Conservation (phyloP, 805 yeast species). For the Phaffomyces thermotolerans region DNA sequence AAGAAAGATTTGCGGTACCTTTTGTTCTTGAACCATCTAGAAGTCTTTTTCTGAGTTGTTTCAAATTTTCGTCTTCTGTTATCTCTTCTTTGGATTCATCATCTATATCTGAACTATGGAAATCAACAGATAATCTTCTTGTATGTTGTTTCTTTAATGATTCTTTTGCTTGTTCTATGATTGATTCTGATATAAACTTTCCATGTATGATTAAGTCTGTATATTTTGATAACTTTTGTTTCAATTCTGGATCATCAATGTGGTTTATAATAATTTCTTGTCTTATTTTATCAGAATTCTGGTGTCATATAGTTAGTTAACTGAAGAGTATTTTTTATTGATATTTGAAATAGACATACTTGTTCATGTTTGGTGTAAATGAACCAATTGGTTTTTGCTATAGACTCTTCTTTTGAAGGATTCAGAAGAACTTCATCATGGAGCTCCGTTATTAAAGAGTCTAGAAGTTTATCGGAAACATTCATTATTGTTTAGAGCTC, state of each 20-base stretch:
- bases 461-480: background rate
- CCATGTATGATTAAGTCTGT: slow-evolving; percentile 9
- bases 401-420: slow-evolving; percentile 1
- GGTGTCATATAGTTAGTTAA: background rate
- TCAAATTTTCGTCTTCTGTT: slow-evolving; percentile 24
- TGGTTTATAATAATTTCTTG: background rate
- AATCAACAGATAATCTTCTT: slow-evolving; percentile 19
- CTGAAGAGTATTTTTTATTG: too few species aligned
- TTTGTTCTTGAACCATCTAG: slow-evolving; percentile 17
- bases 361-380: slow-evolving; percentile 9
- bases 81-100: slow-evolving; percentile 3
- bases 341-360: too few species aligned
- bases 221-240: background rate
- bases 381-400: slow-evolving; percentile 8
- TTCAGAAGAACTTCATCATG: slow-evolving; percentile 1
- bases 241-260: background rate
- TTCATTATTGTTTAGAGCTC: too few species aligned
- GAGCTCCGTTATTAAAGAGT: background rate
- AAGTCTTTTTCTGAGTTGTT: slow-evolving; percentile 27
- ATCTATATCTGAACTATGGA: slow-evolving; percentile 7
- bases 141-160: slow-evolving; percentile 2
- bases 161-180: slow-evolving; percentile 7
- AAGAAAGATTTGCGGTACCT: slow-evolving; percentile 5
- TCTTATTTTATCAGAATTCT: slow-evolving; percentile 5
- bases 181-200: slow-evolving; percentile 6